These are phyloP conservation scores for Ogataea pilisensis DNA, from an alignment of 805 yeast species.

Conservation along the genomic window DNA sequence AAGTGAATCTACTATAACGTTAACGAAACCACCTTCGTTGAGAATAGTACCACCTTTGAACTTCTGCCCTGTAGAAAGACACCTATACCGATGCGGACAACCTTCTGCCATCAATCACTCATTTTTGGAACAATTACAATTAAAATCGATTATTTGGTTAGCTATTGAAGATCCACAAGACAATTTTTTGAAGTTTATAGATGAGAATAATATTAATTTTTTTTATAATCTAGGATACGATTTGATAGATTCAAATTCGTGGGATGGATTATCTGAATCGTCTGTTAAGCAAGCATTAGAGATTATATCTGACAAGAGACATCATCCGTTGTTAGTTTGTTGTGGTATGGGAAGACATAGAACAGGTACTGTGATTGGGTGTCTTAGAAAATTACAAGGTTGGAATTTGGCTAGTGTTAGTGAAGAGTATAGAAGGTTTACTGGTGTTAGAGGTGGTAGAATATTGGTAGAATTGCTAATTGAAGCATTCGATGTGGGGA, in stretches of 20 bases:
- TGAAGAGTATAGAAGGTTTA: slow-evolving; percentile 91
- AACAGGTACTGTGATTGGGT: slow-evolving; percentile 95
- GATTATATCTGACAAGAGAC: slow-evolving; percentile 64
- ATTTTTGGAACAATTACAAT: slow-evolving; percentile 67
- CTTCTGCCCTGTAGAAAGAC: slow-evolving; percentile 90
- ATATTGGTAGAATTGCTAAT: slow-evolving; percentile 86
- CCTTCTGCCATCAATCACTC: slow-evolving; percentile 93
- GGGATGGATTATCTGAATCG: slow-evolving; percentile 90
- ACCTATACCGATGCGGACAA: slow-evolving; percentile 86
- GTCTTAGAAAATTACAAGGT: slow-evolving; percentile 87
- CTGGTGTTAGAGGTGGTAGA: slow-evolving; percentile 90
- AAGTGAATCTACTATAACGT: slow-evolving; percentile 19
- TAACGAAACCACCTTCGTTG: slow-evolving; percentile 53
- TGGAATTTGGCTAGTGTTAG: slow-evolving; percentile 94
- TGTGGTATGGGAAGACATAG: slow-evolving; percentile 99
- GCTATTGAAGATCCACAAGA: slow-evolving; percentile 96
- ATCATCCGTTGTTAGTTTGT: slow-evolving; percentile 84
- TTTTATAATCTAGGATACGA: slow-evolving; percentile 77
- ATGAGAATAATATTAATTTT: slow-evolving; percentile 62
- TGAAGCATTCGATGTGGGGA: slow-evolving; percentile 58
- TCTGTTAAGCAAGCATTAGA: slow-evolving; percentile 77
- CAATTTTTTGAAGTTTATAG: slow-evolving; percentile 77
- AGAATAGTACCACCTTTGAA: slow-evolving; percentile 90
- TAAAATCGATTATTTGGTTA: slow-evolving; percentile 85
- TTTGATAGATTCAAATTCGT: slow-evolving; percentile 58